phyloP scores from a whole-genome alignment of 139 green algal genomes.

The Ostreobium quekettii region DNA sequence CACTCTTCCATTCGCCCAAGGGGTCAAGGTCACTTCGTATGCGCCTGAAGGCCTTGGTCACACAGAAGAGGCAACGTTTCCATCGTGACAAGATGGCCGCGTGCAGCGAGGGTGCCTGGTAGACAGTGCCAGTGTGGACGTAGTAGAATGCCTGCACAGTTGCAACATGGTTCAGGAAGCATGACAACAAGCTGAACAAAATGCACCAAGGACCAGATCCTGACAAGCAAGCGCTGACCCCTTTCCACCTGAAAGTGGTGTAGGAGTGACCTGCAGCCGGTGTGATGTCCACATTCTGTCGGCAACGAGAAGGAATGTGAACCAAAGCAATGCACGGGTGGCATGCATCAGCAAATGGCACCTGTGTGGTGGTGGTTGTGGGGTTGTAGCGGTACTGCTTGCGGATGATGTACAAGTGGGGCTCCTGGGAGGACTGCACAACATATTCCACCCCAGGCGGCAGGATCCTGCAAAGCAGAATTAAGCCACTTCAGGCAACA shows the following conservation, averaged over 20 bases:
- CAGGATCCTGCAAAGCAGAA: conserved; percentile 22
- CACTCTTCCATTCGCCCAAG: neutral
- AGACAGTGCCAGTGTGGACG: conserved; percentile 6
- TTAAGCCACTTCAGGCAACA: too few relatives aligned
- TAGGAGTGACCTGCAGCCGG: too few relatives aligned
- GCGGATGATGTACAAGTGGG: conserved; percentile 77
- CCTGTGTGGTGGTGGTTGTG: neutral
- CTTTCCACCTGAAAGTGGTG: too few relatives aligned
- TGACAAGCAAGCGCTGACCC: too few relatives aligned
- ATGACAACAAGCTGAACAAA: too few relatives aligned
- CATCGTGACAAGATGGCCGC: neutral
- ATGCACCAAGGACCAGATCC: too few relatives aligned
- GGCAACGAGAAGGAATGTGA: too few relatives aligned
- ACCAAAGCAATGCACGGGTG: too few relatives aligned
- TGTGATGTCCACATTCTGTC: too few relatives aligned
- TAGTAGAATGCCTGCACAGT: conserved; percentile 7
- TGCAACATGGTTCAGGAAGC: too few relatives aligned
- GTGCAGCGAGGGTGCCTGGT: neutral
- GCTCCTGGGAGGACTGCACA: conserved; percentile 48
- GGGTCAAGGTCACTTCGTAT: neutral
- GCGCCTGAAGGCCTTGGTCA: neutral
- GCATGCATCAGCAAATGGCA: too few relatives aligned
- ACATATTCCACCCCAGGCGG: conserved; percentile 58
- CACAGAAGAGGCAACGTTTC: neutral
- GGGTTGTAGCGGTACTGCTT: conserved; percentile 47